A percentile compares a stretch with the other conserved stretches of the same genome.
These are phyloP conservation scores for Amanita muscaria DNA, from an alignment of 768 basidiomycete species.

Conservation along the genomic window DNA sequence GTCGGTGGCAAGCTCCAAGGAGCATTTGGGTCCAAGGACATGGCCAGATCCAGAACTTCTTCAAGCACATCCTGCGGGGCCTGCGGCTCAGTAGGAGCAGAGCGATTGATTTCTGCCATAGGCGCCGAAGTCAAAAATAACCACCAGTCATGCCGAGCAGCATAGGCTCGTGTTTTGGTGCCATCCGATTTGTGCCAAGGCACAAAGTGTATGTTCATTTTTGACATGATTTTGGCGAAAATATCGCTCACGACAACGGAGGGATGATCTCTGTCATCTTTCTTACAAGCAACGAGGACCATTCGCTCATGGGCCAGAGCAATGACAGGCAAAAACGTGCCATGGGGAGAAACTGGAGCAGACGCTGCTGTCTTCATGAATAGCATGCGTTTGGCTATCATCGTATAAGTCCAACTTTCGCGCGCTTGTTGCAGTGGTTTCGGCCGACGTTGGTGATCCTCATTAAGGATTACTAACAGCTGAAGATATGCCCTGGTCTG, in stretches of 20 bases:
- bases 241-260: neutral
- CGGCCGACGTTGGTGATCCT: neutral
- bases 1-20: neutral
- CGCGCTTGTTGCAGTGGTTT: neutral
- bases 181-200: slow-evolving; percentile 1
- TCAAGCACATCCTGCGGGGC: neutral
- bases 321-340: neutral
- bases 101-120: too few relatives aligned
- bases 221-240: neutral
- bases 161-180: neutral
- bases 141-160: slow-evolving; percentile 1
- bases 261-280: too few relatives aligned
- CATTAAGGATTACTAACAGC: neutral
- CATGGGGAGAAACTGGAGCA: neutral
- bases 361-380: neutral
- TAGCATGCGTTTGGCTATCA: neutral
- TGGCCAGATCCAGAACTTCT: neutral
- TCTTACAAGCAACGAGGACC: neutral
- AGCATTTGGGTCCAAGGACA: neutral
- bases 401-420: too few relatives aligned
- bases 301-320: neutral
- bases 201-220: slow-evolving; percentile 5
- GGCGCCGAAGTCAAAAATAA: neutral
- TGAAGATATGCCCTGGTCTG: neutral
- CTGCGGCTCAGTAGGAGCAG: too few relatives aligned